phyloP scores from a whole-genome alignment of 805 yeast genomes.

The Kurtzmaniella cleridarum region DNA sequence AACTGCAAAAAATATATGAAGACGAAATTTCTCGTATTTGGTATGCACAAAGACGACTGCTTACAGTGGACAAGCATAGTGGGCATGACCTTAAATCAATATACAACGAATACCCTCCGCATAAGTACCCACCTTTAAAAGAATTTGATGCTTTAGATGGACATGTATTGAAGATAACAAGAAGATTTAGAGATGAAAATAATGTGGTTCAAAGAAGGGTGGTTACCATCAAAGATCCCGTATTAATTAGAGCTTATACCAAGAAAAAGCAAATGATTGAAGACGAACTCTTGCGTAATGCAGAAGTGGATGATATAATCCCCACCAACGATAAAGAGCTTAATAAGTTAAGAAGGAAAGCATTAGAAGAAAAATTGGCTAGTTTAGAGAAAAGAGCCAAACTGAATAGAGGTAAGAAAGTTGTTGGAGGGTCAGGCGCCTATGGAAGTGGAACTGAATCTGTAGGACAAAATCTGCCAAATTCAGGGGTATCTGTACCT shows the following conservation, averaged over 20 bases:
- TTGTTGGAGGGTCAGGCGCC: conserved; percentile 20
- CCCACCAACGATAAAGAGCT: conserved; percentile 82
- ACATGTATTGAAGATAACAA: conserved; percentile 47
- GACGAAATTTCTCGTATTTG: conserved; percentile 85
- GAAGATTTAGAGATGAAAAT: conserved; percentile 78
- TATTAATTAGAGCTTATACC: conserved; percentile 80
- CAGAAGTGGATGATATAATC: conserved; percentile 66
- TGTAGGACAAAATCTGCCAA: conserved; percentile 15
- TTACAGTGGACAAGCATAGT: conserved; percentile 34
- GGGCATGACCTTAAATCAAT: conserved; percentile 31
- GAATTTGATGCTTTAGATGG: conserved; percentile 14
- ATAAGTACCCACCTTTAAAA: conserved; percentile 23
- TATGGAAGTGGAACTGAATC: neutral
- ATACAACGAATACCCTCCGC: conserved; percentile 34
- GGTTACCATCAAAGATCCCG: conserved; percentile 77
- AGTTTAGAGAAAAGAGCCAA: conserved; percentile 64
- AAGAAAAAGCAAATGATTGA: conserved; percentile 63
- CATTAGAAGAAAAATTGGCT: conserved; percentile 78
- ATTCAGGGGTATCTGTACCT: conserved; percentile 40
- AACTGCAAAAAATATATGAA: conserved; percentile 87
- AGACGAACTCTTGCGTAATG: conserved; percentile 46
- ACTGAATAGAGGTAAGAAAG: conserved; percentile 27
- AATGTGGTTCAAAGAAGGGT: conserved; percentile 79
- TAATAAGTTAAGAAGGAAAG: conserved; percentile 68
- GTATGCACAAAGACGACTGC: conserved; percentile 71